Conservation (phyloP, 805 yeast species). For the Sugiyamaella lignohabitans region DNA sequence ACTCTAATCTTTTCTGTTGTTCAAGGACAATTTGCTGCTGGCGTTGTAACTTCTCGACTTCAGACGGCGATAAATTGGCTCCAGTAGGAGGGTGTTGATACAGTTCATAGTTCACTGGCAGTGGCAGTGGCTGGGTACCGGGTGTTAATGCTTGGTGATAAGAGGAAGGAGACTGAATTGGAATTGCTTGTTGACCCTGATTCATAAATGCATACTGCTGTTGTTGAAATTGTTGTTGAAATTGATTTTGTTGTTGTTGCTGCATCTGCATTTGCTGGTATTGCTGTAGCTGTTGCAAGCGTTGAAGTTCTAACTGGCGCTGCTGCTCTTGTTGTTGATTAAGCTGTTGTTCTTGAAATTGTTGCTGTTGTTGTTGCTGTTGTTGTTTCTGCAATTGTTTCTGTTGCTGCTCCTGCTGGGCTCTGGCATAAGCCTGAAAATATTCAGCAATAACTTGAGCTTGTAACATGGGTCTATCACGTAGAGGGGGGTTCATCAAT, state of each 20-base stretch:
- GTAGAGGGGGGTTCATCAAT: too few relatives aligned
- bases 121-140: too few relatives aligned
- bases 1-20: slow-evolving; percentile 7
- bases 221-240: neutral
- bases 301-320: neutral
- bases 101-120: too few relatives aligned
- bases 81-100: neutral
- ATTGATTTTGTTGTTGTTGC: slow-evolving; percentile 1
- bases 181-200: neutral
- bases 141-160: too few relatives aligned
- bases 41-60: neutral
- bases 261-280: neutral
- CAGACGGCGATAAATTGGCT: neutral
- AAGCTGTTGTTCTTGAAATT: too few relatives aligned
- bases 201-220: neutral
- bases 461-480: too few relatives aligned
- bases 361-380: too few relatives aligned
- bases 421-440: too few relatives aligned
- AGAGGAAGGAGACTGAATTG: too few relatives aligned
- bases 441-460: too few relatives aligned
- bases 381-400: too few relatives aligned
- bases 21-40: slow-evolving; percentile 4
- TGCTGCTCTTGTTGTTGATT: neutral
- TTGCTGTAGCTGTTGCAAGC: slow-evolving; percentile 1
- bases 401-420: too few relatives aligned